Evolutionary conservation across 257 asterid species (phyloP), one percentile per base, ranked within the genome.

Genomic region (Fraxinus pennsylvanica): DNA sequence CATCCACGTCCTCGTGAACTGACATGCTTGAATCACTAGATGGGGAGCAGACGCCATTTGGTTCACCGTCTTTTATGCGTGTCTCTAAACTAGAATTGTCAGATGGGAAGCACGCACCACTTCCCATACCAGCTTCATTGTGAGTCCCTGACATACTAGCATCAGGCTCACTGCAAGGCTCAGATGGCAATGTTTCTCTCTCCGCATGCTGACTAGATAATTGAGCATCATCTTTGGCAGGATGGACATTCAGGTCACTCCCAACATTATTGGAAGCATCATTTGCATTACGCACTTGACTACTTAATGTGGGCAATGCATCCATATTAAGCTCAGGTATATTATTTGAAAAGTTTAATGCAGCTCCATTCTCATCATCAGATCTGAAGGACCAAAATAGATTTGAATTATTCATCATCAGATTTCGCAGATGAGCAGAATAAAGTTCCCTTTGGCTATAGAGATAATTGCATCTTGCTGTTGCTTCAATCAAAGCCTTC

Each of bases 321-420:
- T 81, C 82, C 57, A 22, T 36, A 63, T 77, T 78, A 80, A 74
- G 74, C 76, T 81, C 78, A 50, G 86, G 61, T 61, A 72, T 29
- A 43, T 35, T 78, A 77, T 73, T 75, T 33, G 70, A 50, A 73
- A 72, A 47, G 54, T 79, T 70, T 59, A 87, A 41, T 38, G 79
- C 82, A 68, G 74, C 74, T 81, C 76, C 87, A 77, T 14, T 41
- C 19, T 73, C 39, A 13, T 76, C 83, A 57, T 68, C 74, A 75
- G 71, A 47, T 21, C 79, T 73, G 25, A n/a, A 39, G 50, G 88
- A 30, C 78, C 74, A 81, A 66, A 87, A 75, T 43, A 81, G 29
- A 80, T 78, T 78, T 75, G 91, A 83, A 72, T 85, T 84, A 79
- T 85, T 86, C 86, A 85, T 87, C 91, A 87, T 87, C 72, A 74